Evolutionary conservation across 2,329 filamentous ascomycete genomes (phyloP), one percentile per base, ranked within the genome.

Genomic region (Metarhizium robertsii): DNA sequence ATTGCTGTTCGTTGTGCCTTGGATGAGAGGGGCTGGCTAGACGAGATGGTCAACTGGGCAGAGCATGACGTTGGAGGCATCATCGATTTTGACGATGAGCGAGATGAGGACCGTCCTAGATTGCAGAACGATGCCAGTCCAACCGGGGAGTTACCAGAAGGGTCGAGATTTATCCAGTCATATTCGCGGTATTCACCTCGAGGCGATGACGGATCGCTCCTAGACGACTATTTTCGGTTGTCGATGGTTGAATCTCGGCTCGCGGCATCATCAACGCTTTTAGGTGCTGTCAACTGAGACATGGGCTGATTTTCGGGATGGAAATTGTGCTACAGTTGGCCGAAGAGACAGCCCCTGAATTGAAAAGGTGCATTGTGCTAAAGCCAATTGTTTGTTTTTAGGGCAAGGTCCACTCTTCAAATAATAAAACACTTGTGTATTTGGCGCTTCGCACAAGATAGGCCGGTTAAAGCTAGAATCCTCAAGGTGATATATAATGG

Each of bases 11-110:
- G 69, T 47, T 69, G 71, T 54, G 71, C 67, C 5, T 57, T 72
- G 5, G 69, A 72, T 18, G 72, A 75, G 61, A 66, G 72, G 2
- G 61, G 65, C 25, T 71, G 70, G 66, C 59, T 67, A 6, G 62
- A 65, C 8, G 61, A 63, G 14, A 56, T 66, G 50, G 65, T 68
- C 7, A 66, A 64, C 16, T 53, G 73, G 16, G 64, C 71, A 2
- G 64, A 69, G 32, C 69, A 71, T 38, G 62, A 62, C 30, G 59
- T 53, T 6, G 74, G 74, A 13, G 72, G 73, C 11, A 72, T 76
- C 34, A 57, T 76, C 50, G 72, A 75, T 61, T 73, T 72, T 63
- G 69, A 68, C 8, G 70, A 72, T 30, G 68, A 66, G 50, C 65
- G 66, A 4, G 73, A 75, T 53, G 61, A 61, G 16, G 65, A 69